A percentile compares a stretch with the other conserved stretches of the same genome.
These are phyloP conservation scores for Scopulariopsis brevicaulis DNA, from an alignment of 2,329 filamentous ascomycete genomes.

Conservation along the genomic window DNA sequence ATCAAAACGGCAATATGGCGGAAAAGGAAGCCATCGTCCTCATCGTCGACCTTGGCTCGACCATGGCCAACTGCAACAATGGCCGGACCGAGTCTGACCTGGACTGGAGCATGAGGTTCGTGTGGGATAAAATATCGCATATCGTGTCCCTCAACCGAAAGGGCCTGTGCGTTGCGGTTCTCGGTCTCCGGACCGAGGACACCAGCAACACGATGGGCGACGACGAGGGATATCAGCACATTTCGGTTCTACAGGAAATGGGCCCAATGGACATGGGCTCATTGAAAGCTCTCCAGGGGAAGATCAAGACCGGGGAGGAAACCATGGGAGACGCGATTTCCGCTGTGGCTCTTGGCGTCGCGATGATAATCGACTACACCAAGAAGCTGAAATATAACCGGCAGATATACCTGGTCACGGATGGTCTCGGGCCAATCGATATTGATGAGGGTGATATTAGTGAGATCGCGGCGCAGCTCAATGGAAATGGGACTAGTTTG, in stretches of 20 bases:
- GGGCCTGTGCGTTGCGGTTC: conserved; percentile 61
- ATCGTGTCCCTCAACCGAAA: conserved; percentile 57
- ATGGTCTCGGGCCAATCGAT: conserved; percentile 65
- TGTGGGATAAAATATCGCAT: conserved; percentile 81
- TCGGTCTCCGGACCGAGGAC: conserved; percentile 72
- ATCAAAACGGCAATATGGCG: conserved; percentile 50
- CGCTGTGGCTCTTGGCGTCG: conserved; percentile 72
- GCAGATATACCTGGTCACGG: conserved; percentile 75
- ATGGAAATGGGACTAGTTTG: conserved; percentile 65
- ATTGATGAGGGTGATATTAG: conserved; percentile 47
- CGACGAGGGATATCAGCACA: conserved; percentile 67
- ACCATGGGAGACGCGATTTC: conserved; percentile 74
- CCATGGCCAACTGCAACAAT: conserved; percentile 66
- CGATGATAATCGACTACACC: conserved; percentile 73
- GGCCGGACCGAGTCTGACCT: conserved; percentile 70
- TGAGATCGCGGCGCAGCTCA: conserved; percentile 62
- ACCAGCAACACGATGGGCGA: conserved; percentile 59
- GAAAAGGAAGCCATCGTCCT: conserved; percentile 90
- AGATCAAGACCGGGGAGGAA: conserved; percentile 57
- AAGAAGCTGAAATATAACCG: conserved; percentile 74
- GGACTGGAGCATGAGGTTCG: conserved; percentile 80
- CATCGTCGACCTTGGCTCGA: conserved; percentile 74
- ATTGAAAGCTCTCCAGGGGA: conserved; percentile 50
- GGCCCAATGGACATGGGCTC: conserved; percentile 52
- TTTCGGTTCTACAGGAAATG: conserved; percentile 65